These are phyloP conservation scores for Lasiodiplodia sp. DNA, from an alignment of 2,329 filamentous ascomycete species.

Conservation along the genomic window DNA sequence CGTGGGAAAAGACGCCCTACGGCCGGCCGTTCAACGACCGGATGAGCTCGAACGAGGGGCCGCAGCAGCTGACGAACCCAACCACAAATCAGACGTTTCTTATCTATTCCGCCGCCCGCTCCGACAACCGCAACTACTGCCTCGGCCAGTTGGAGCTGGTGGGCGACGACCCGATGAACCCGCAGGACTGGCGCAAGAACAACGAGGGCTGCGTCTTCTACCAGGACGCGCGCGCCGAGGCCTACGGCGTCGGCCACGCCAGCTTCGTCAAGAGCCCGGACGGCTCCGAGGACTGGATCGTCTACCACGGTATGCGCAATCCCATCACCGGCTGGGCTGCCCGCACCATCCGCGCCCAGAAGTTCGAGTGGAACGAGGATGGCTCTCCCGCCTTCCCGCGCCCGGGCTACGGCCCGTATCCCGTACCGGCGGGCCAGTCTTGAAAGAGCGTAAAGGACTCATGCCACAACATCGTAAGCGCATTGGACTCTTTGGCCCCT, in stretches of 20 bases:
- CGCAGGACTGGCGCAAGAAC: conserved; percentile 57
- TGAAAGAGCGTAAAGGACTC: neutral
- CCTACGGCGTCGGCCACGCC: conserved; percentile 60
- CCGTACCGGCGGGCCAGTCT: conserved; percentile 45
- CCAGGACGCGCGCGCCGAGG: conserved; percentile 53
- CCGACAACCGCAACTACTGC: conserved; percentile 62
- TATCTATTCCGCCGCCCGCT: conserved; percentile 58
- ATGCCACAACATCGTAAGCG: neutral
- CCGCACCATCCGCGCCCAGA: conserved; percentile 58
- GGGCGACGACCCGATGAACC: conserved; percentile 58
- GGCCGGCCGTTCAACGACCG: conserved; percentile 55
- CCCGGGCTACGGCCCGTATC: conserved; percentile 59
- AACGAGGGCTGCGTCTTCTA: conserved; percentile 58
- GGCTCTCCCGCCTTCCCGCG: conserved; percentile 56
- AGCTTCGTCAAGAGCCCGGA: conserved; percentile 59
- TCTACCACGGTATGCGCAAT: conserved; percentile 62
- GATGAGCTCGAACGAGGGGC: conserved; percentile 58
- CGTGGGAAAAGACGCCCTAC: conserved; percentile 62
- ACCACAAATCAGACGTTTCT: conserved; percentile 57
- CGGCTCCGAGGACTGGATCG: conserved; percentile 57
- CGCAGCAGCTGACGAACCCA: conserved; percentile 58
- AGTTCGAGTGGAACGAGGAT: conserved; percentile 57
- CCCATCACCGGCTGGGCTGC: conserved; percentile 56
- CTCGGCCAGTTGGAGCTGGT: conserved; percentile 59
- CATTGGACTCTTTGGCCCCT: neutral